Percentiles rank a stretch among this genome's conserved stretches.
Conservation (phyloP, 2,329 filamentous ascomycete species). For the Capronia epimyces region DNA sequence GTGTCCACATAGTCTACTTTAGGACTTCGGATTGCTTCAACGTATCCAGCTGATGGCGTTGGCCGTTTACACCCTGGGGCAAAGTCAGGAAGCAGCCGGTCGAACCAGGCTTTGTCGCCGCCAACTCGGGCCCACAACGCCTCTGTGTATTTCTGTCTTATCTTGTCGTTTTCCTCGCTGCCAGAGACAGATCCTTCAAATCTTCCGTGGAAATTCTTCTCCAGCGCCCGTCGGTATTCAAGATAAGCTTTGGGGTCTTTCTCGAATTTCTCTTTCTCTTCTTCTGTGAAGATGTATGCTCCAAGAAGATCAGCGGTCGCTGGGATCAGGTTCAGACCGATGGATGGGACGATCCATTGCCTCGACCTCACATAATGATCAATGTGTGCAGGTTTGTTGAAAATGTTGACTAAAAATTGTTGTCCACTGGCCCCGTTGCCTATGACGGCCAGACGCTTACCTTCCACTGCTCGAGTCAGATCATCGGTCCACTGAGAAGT, state of each 20-base stretch:
- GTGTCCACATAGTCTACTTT: constrained; percentile 57
- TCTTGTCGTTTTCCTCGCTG: constrained; percentile 1
- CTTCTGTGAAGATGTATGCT: not conserved
- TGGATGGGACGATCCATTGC: not conserved
- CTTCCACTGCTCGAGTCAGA: constrained; percentile 48
- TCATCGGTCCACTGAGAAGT: constrained; percentile 40
- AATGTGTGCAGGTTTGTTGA: constrained; percentile 2
- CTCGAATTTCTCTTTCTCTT: constrained; percentile 2
- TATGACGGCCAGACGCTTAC: constrained; percentile 57
- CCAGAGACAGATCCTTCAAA: not conserved
- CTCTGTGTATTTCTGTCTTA: not conserved
- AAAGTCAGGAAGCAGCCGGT: constrained; percentile 16
- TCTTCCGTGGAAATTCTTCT: constrained; percentile 10
- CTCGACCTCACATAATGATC: constrained; percentile 6
- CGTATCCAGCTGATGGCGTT: constrained; percentile 61
- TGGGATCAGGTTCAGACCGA: not conserved
- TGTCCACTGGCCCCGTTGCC: constrained; percentile 58
- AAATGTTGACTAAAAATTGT: constrained; percentile 5
- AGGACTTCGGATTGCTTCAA: constrained; percentile 56
- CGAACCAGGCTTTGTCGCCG: constrained; percentile 3
- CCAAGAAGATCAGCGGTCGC: not conserved
- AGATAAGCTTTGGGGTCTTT: constrained; percentile 2
- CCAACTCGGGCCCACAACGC: not conserved
- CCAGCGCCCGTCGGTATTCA: not conserved
- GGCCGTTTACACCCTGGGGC: constrained; percentile 15